Percentiles rank a stretch among this genome's conserved stretches.
phyloP scores from a whole-genome alignment of 352 stramenopile species.

The Pythium volutum region DNA sequence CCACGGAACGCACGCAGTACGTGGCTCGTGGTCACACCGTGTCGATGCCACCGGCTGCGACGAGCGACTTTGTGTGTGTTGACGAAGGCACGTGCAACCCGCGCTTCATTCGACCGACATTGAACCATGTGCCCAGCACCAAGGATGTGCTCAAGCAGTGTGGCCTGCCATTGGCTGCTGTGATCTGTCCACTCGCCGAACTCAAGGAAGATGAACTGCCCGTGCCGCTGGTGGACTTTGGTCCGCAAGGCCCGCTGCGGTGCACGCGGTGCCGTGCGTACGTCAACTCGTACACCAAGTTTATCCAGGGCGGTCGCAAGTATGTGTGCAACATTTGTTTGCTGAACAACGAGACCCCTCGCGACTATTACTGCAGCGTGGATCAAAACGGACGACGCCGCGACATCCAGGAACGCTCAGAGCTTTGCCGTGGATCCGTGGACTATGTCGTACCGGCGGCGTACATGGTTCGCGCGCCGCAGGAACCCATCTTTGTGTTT shows the following conservation, averaged over 20 bases:
- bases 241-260: conserved; percentile 66
- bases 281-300: conserved; percentile 88
- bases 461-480: conserved; percentile 80
- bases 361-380: conserved; percentile 86
- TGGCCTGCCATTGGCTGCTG: conserved; percentile 71
- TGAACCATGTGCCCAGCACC: conserved; percentile 77
- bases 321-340: conserved; percentile 90
- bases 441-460: conserved; percentile 81
- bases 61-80: conserved; percentile 77
- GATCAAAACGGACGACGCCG: conserved; percentile 82
- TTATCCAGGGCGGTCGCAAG: conserved; percentile 78
- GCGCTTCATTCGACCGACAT: conserved; percentile 86
- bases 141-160: conserved; percentile 79
- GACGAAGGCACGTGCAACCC: conserved; percentile 87
- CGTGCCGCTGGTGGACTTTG: conserved; percentile 87
- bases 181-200: conserved; percentile 81
- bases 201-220: conserved; percentile 79
- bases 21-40: conserved; percentile 76
- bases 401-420: conserved; percentile 73
- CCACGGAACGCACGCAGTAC: conserved; percentile 66
- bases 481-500: conserved; percentile 87
- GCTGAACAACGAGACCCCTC: conserved; percentile 79
- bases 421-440: conserved; percentile 80
- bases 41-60: conserved; percentile 73
- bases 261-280: conserved; percentile 86